Evolutionary conservation across 495 filamentous ascomycete species (phyloP).

Genomic region (Cercophora scortea): DNA sequence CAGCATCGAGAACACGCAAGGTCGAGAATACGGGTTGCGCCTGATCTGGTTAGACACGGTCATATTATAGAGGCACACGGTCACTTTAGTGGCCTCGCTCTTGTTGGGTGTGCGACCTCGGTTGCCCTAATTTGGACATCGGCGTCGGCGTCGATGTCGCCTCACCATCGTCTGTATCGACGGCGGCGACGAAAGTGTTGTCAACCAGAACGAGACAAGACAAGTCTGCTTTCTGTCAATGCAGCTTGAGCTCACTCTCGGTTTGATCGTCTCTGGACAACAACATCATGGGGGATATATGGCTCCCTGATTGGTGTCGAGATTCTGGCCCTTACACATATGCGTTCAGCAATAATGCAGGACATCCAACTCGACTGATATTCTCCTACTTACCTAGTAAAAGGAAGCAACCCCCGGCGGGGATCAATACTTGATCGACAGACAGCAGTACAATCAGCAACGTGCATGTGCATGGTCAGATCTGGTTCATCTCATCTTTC

Average conservation of each 20-base stretch:
- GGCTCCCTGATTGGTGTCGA: not conserved
- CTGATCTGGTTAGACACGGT: too few species aligned
- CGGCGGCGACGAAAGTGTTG: not conserved
- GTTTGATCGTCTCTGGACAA: not conserved
- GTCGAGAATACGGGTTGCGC: too few species aligned
- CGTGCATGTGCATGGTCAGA: slow-evolving; percentile 18
- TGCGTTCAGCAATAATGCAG: not conserved
- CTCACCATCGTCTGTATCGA: too few species aligned
- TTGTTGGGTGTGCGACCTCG: too few species aligned
- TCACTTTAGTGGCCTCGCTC: too few species aligned
- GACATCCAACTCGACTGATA: too few species aligned
- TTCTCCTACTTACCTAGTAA: too few species aligned
- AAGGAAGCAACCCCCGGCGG: slow-evolving; percentile 2
- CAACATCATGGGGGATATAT: not conserved
- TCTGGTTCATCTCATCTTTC: slow-evolving; percentile 34
- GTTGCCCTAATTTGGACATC: not conserved
- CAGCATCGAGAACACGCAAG: too few species aligned
- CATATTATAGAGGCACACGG: too few species aligned
- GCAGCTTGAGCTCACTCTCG: not conserved
- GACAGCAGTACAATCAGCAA: slow-evolving; percentile 1
- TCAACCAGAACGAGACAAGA: not conserved
- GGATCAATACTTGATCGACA: slow-evolving; percentile 15
- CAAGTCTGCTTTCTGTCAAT: not conserved
- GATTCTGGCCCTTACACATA: not conserved
- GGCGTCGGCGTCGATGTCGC: not conserved